Percentiles rank a stretch among this genome's conserved stretches.
phyloP scores from a whole-genome alignment of 2,329 filamentous ascomycete species.

The Verticillium alfalfae region DNA sequence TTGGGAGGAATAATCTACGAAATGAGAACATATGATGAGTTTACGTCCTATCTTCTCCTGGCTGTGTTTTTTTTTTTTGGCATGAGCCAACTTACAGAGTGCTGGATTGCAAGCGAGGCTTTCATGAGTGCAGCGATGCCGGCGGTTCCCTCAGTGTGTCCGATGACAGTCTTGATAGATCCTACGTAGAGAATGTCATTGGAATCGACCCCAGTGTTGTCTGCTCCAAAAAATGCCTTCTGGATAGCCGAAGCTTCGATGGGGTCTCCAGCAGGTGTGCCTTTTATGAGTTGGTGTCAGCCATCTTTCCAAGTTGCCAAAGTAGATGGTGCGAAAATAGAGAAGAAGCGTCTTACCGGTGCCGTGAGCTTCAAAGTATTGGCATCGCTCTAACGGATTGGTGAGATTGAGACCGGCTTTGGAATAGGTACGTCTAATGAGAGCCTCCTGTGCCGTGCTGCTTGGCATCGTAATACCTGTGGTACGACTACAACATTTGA shows the following conservation, averaged over 20 bases:
- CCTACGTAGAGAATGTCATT: background rate
- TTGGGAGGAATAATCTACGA: constrained; percentile 19
- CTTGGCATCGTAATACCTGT: constrained; percentile 31
- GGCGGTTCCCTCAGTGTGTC: constrained; percentile 19
- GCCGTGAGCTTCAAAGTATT: constrained; percentile 25
- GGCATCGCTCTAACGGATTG: constrained; percentile 5
- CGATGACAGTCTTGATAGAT: constrained; percentile 18
- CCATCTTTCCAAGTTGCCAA: too few relatives aligned
- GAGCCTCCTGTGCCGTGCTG: constrained; percentile 15
- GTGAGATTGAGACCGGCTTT: constrained; percentile 3
- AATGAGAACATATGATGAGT: too few relatives aligned
- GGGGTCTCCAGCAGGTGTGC: constrained; percentile 24
- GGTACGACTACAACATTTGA: background rate
- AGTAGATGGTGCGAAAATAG: too few relatives aligned
- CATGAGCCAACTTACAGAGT: constrained; percentile 8
- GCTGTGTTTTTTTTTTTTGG: too few relatives aligned
- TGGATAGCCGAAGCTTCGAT: constrained; percentile 25
- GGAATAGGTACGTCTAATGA: constrained; percentile 20
- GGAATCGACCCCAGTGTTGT: too few relatives aligned
- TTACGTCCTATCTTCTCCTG: too few relatives aligned
- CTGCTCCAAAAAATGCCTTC: constrained; percentile 1
- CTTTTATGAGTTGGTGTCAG: constrained; percentile 7
- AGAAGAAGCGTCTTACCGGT: constrained; percentile 23
- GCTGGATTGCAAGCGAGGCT: constrained; percentile 4
- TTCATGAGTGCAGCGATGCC: constrained; percentile 21